Base-by-base conservation (phyloP, 2,329 filamentous ascomycete genomes). In the Chaetomium globosum region DNA sequence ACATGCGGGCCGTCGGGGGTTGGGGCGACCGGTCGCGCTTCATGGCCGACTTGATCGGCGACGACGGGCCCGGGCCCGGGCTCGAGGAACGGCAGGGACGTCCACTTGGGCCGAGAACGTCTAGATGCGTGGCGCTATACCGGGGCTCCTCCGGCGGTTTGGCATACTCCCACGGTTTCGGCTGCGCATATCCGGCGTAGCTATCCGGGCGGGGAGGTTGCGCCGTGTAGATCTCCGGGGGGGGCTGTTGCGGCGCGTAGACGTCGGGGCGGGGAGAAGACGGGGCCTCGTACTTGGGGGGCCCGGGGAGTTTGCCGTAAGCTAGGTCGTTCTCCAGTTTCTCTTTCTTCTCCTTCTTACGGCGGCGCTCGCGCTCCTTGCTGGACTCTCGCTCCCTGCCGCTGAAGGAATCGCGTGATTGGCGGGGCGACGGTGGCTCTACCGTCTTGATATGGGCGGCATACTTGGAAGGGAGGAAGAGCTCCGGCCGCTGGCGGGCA, bases 1-100 rank as follows among this genome's bases (percentile, higher is more conserved):
- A 84, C 83, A 84, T 83, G 68, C 80, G 81, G 28, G 74, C 74
- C 19, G 77, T 77, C 1, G 82, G 82, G 3, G 83, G 83, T 68
- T 78, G 76, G 0, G 83, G 81, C 4, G 83, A 85, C 55, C 73
- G 75, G 59, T 80, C 80, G 46, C 80, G 75, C 61, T 73, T 73
- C 67, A 76, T 72, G 59, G 74, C 72, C 10, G 77, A 77, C 58
- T 75, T 74, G 63, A 75, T 68, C 68, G 71, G 68, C 4, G 69
- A 71, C 12, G 70, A 26, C 71, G 74, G 67, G 68, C 36, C 69
- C 71, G 74, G 67, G 68, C 36, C 69, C 51, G 57, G 74, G 69
- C 70, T 72, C 13, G 74, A 70, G 1, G 72, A 67, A 28, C 72
- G 71, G 23, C 66, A 66, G 56, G 68, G 56, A 21, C 65, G 65